These are phyloP conservation scores for Pythium phragmiticola DNA, from an alignment of 352 stramenopile species.

Conservation along the genomic window DNA sequence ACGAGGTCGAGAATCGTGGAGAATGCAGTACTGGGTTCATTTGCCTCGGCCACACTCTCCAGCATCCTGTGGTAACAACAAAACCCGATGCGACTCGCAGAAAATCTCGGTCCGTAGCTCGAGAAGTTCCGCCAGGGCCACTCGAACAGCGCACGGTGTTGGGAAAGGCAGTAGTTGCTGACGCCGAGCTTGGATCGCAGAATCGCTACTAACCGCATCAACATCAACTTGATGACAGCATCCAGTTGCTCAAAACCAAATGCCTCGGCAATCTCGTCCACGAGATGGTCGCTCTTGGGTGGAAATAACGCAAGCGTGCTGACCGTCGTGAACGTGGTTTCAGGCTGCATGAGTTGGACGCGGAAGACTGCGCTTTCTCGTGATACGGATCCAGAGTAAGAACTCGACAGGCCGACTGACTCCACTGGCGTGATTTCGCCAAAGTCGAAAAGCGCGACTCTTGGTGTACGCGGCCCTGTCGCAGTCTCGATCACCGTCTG, in stretches of 20 bases:
- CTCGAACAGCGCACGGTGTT: constrained; percentile 86
- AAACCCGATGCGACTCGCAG: constrained; percentile 53
- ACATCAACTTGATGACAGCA: constrained; percentile 62
- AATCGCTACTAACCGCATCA: background rate
- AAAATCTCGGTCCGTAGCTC: constrained; percentile 75
- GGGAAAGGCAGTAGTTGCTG: constrained; percentile 70
- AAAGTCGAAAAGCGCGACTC: constrained; percentile 23
- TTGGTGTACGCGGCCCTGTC: constrained; percentile 13
- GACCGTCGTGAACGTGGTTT: constrained; percentile 72
- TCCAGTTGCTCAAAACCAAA: constrained; percentile 81
- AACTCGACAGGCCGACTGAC: background rate
- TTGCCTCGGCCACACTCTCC: constrained; percentile 43
- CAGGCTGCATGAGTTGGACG: constrained; percentile 47
- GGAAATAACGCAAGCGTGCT: constrained; percentile 87
- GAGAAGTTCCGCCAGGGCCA: constrained; percentile 87
- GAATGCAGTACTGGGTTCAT: constrained; percentile 82
- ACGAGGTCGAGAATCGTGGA: constrained; percentile 78
- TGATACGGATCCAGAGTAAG: constrained; percentile 60
- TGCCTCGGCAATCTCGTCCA: constrained; percentile 63
- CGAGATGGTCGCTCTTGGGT: constrained; percentile 55
- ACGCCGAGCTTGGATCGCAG: background rate
- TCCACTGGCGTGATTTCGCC: constrained; percentile 14
- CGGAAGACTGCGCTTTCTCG: constrained; percentile 41
- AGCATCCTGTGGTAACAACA: constrained; percentile 33
- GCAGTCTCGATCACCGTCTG: background rate